Evolutionary conservation across 192 early-diverging fungal genomes (phyloP).

Genomic region (Obelidium mucronatum): DNA sequence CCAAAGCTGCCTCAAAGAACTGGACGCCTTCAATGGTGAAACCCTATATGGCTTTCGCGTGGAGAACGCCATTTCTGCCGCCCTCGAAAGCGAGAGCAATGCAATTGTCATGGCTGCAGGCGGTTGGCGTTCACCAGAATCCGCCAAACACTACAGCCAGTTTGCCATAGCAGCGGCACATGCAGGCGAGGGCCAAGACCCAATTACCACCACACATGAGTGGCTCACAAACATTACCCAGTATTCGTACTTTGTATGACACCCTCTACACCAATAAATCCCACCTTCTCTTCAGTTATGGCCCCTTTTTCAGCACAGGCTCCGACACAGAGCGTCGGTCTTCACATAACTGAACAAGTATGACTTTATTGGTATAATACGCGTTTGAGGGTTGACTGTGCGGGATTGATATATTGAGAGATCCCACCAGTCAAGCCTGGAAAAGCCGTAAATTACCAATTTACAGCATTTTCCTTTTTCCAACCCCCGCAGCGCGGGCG

Average conservation of each 20-base stretch:
- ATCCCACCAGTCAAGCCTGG: no score
- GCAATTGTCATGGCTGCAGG: not conserved
- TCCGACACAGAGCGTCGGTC: no score
- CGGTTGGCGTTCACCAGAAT: not conserved
- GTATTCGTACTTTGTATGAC: not conserved
- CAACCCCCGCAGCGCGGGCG: no score
- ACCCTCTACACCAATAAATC: no score
- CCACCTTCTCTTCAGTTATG: not conserved
- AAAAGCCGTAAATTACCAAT: no score
- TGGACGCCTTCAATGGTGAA: not conserved
- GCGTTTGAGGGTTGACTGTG: no score
- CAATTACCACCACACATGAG: not conserved
- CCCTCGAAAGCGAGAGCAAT: not conserved
- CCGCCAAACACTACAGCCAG: not conserved
- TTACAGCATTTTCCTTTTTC: no score
- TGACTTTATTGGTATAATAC: no score
- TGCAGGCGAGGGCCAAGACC: not conserved
- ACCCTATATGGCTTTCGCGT: constrained; percentile 1
- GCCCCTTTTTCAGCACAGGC: no score
- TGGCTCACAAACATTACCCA: not conserved
- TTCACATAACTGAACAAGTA: no score
- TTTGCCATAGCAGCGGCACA: not conserved
- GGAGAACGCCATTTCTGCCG: not conserved
- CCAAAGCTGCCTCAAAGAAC: not conserved
- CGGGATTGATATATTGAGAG: no score